Conservation (phyloP, 2,329 filamentous ascomycete genomes). For the Fusarium tupiense region DNA sequence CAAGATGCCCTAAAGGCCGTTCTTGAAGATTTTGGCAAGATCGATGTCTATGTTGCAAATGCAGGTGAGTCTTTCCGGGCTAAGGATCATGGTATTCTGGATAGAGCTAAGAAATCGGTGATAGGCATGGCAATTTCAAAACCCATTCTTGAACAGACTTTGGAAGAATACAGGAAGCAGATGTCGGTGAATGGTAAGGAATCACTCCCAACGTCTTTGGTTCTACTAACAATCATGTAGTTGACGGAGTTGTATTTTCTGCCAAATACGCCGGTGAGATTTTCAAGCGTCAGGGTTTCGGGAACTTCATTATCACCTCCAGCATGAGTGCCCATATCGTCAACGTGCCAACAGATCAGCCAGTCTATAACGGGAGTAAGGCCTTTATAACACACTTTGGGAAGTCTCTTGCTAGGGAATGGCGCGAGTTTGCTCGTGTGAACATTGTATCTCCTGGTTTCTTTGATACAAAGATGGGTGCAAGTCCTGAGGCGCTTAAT, state of each 20-base stretch:
- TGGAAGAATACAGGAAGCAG: constrained; percentile 61
- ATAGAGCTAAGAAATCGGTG: background rate
- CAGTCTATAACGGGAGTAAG: constrained; percentile 65
- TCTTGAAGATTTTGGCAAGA: constrained; percentile 39
- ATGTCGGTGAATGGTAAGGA: constrained; percentile 63
- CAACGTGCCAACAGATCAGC: constrained; percentile 62
- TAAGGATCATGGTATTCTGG: background rate
- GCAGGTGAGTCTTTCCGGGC: constrained; percentile 37
- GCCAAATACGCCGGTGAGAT: constrained; percentile 56
- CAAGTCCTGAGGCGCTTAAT: constrained; percentile 53
- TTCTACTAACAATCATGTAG: constrained; percentile 41
- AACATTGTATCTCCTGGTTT: constrained; percentile 60
- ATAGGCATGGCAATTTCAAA: constrained; percentile 55
- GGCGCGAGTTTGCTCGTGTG: constrained; percentile 65
- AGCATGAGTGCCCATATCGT: constrained; percentile 60
- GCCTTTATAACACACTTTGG: constrained; percentile 64
- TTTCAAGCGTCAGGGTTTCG: constrained; percentile 55
- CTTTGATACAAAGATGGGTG: constrained; percentile 64
- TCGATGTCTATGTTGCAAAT: constrained; percentile 42
- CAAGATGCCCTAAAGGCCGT: constrained; percentile 26
- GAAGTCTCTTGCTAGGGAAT: constrained; percentile 63
- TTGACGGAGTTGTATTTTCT: constrained; percentile 59
- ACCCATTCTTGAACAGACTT: constrained; percentile 61
- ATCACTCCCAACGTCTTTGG: too few species aligned
- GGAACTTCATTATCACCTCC: constrained; percentile 62